phyloP scores from a whole-genome alignment of 176 grass and related monocot genomes.

The Aechmea fasciata region DNA sequence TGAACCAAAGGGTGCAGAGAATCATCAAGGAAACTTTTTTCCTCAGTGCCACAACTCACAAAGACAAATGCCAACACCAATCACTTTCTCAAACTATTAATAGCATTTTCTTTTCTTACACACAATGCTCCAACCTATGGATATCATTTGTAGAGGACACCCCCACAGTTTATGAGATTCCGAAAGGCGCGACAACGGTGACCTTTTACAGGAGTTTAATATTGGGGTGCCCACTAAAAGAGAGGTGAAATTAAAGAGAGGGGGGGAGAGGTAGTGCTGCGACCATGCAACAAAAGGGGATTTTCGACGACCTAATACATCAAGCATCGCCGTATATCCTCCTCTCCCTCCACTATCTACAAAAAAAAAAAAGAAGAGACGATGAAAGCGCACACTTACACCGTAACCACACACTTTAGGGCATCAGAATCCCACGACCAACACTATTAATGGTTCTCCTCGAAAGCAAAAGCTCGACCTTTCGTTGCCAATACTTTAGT shows the following conservation, averaged over 20 bases:
- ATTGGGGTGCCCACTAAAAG: constrained; percentile 21
- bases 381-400: constrained; percentile 1
- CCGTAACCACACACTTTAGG: constrained; percentile 20
- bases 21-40: no score
- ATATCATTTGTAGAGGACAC: constrained; percentile 8
- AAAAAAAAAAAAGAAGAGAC: background rate
- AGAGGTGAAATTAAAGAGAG: background rate
- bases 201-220: constrained; percentile 5
- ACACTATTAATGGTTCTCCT: constrained; percentile 23
- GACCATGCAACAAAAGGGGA: constrained; percentile 21
- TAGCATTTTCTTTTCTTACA: background rate
- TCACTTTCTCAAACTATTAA: no score
- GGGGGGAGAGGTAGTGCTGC: constrained; percentile 17
- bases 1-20: constrained; percentile 8
- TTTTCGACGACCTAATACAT: constrained; percentile 24
- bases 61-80: no score
- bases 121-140: constrained; percentile 13
- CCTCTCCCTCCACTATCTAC: constrained; percentile 17
- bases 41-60: no score
- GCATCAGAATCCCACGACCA: constrained; percentile 31
- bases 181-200: constrained; percentile 14
- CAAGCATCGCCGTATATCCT: constrained; percentile 15
- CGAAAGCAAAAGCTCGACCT: constrained; percentile 35
- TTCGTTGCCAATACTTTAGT: background rate
- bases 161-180: background rate